Percentiles rank a stretch among this genome's conserved stretches.
phyloP scores from a whole-genome alignment of 1,139 yeast species.

The Yamadazyma taylorii region DNA sequence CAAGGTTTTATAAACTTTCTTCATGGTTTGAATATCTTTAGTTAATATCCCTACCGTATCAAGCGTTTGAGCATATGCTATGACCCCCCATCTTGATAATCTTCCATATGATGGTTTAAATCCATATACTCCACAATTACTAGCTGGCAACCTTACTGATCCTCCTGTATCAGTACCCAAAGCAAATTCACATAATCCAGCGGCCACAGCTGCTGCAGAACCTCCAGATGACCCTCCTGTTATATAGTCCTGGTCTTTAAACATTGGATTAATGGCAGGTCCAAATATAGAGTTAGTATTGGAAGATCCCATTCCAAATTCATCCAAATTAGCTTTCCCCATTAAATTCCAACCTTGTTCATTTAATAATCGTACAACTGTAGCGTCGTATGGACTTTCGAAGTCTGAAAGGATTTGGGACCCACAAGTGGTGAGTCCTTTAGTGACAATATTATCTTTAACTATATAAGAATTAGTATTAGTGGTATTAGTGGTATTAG shows the following conservation, averaged over 20 bases:
- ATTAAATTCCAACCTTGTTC: constrained; percentile 52
- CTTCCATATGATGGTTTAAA: constrained; percentile 94
- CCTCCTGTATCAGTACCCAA: constrained; percentile 98
- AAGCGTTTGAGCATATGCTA: constrained; percentile 89
- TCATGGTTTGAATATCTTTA: constrained; percentile 42
- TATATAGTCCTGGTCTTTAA: constrained; percentile 35
- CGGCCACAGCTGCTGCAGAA: constrained; percentile 87
- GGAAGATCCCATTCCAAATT: constrained; percentile 94
- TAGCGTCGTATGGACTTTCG: constrained; percentile 78
- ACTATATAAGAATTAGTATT: constrained; percentile 14
- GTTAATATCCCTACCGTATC: constrained; percentile 91
- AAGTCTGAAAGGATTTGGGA: constrained; percentile 62
- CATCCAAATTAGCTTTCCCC: constrained; percentile 94
- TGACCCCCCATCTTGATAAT: constrained; percentile 86
- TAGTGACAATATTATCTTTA: constrained; percentile 80
- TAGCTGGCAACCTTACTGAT: constrained; percentile 87
- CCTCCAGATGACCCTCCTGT: constrained; percentile 98
- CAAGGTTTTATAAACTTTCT: constrained; percentile 53
- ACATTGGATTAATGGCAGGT: constrained; percentile 66
- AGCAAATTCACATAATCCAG: constrained; percentile 60
- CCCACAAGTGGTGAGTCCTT: constrained; percentile 69
- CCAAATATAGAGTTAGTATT: constrained; percentile 63
- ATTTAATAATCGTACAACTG: constrained; percentile 59
- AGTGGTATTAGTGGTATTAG: neutral
- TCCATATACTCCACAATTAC: constrained; percentile 80